Conservation (phyloP, 129 eudicot genomes). For the Sambucus nigra region DNA sequence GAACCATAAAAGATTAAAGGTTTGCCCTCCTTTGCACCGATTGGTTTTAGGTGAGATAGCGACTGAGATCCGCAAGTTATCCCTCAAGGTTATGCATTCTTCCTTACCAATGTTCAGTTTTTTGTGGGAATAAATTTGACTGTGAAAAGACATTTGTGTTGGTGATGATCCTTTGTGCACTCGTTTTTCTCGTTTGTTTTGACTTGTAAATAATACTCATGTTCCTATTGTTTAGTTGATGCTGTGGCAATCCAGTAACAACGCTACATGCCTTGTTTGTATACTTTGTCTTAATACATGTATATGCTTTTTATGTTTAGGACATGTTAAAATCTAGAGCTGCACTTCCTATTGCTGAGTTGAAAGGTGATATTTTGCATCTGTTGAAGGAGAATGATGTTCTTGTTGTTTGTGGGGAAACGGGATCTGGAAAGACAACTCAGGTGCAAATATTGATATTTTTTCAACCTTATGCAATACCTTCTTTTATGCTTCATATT, state of each 20-base stretch:
- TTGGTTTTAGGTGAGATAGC: too few relatives aligned
- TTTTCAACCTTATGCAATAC: too few relatives aligned
- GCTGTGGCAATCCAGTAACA: not conserved
- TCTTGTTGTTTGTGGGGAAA: slow-evolving; percentile 90
- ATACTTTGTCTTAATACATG: slow-evolving; percentile 11
- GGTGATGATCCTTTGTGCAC: not conserved
- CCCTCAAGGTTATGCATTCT: too few relatives aligned
- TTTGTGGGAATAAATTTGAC: too few relatives aligned
- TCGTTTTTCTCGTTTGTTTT: not conserved
- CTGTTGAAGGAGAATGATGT: slow-evolving; percentile 68
- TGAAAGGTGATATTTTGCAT: slow-evolving; percentile 54
- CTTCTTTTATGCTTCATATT: too few relatives aligned
- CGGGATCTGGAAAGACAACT: slow-evolving; percentile 98
- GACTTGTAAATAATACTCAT: not conserved
- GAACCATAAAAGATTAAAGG: too few relatives aligned
- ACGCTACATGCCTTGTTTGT: not conserved
- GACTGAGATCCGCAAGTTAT: too few relatives aligned
- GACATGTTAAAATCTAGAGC: slow-evolving; percentile 71
- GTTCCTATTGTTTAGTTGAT: too few relatives aligned
- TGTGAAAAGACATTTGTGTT: too few relatives aligned
- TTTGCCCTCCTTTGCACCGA: too few relatives aligned
- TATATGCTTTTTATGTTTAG: slow-evolving; percentile 26
- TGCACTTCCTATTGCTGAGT: slow-evolving; percentile 78
- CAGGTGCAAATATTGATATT: slow-evolving; percentile 45
- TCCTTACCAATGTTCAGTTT: too few relatives aligned